Percentiles rank a stretch among this genome's conserved stretches.
Evolutionary conservation across 169 alveolate genomes (phyloP).

Genomic region (Theileria equi): DNA sequence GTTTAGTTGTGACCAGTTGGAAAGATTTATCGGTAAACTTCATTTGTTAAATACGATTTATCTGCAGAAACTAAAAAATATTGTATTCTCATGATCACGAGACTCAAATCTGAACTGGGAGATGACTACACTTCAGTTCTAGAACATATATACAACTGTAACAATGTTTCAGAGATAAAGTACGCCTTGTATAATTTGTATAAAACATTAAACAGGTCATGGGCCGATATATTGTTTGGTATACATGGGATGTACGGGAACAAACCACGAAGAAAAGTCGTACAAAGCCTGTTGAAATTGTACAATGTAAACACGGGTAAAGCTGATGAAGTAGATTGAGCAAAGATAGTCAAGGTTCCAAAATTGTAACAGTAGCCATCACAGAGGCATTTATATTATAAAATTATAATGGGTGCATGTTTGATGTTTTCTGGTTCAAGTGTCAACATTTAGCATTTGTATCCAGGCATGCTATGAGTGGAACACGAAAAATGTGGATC

Average conservation of each 20-base stretch:
- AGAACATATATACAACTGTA: constrained; percentile 1
- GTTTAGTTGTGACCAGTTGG: not conserved
- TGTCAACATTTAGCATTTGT: too few species aligned
- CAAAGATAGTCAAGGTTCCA: too few species aligned
- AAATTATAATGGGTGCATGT: too few species aligned
- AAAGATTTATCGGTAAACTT: constrained; percentile 22
- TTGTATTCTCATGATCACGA: constrained; percentile 21
- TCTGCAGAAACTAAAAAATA: constrained; percentile 7
- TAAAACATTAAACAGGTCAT: constrained; percentile 1
- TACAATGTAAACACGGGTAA: too few species aligned
- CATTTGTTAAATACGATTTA: too few species aligned
- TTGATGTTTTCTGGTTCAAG: too few species aligned
- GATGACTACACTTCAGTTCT: constrained; percentile 11
- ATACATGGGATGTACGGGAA: too few species aligned
- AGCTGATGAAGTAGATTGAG: too few species aligned
- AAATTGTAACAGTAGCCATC: too few species aligned
- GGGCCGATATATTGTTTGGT: constrained; percentile 30
- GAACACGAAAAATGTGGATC: too few species aligned
- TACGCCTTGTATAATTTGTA: not conserved
- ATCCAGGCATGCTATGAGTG: too few species aligned
- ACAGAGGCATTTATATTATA: too few species aligned
- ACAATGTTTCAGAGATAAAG: constrained; percentile 15
- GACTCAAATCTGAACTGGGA: constrained; percentile 15
- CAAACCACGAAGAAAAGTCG: not conserved
- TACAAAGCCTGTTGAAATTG: not conserved